Evolutionary conservation across 1,139 yeast species (phyloP), one percentile per base, ranked within the genome.

Genomic region (Yamadazyma atlantica): DNA sequence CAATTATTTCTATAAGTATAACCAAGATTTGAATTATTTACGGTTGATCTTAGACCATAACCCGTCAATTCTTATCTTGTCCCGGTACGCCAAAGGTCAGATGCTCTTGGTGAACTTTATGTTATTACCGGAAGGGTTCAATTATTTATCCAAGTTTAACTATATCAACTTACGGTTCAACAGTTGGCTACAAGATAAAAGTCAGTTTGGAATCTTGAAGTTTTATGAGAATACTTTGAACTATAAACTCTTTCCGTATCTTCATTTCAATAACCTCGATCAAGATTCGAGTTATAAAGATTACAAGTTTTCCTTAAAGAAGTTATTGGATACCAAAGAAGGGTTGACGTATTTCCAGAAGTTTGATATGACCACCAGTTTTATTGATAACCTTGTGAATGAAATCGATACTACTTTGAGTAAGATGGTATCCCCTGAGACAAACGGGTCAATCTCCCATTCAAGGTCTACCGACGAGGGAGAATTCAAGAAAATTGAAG

Each of bases 321-420:
- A 83, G 50, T 64, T 90, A 34, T 82, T 89, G 0, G 76, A 83
- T 37, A 87, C 97, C 0, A 86, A 80, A 42, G 94, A 86, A 44
- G 97, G 97, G 0, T 71, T 86, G 36, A 49, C 50, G 22, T 69
- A 56, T 42, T 64, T 69, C 48, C 56, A 57, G 23, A 49, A 46
- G 21, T 56, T 51, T 24, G 48, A 54, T 29, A 57, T 57, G 16
- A 51, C 58, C 13, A 21, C 38, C 4, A 43, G 47, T 6, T 65
- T 57, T 40, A 45, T 69, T 4, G 65, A 62, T 17, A 47, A 47
- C 10, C 40, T 67, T 4, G 44, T 64, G 1, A 32, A 44, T 4
- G 56, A 57, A 4, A 58, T 66, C 2, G 55, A 54, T 12, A 33
- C 28, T 6, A 37, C 51, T 11, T 44, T 60, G 2, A 24, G 34